Evolutionary conservation across 345 rosid genomes (phyloP), one percentile per base, ranked within the genome.

Genomic region (Linum tenue): DNA sequence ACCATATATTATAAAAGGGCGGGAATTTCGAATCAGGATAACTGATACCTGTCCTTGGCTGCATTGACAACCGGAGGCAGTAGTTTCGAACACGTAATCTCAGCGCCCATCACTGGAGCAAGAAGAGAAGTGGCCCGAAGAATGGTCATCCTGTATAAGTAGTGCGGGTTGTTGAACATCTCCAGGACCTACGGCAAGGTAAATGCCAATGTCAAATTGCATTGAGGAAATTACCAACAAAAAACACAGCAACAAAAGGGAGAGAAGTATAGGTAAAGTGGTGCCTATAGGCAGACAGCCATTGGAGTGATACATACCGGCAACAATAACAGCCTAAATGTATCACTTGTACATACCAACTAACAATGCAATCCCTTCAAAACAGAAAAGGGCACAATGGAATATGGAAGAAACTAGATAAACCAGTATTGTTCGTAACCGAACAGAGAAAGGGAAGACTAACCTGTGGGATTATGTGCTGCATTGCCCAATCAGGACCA

Each of bases 401-500:
- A 22, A 22, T 22, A 22, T 22, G 31, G 31, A 22, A 22, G 31
- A 22, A 22, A 22, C 31, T 22, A 22, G 31, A 22, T 22, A 22
- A 22, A 22, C 14, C 14, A 48, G 14, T 43, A 35, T 22, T 22
- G 31, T 22, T 22, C 31, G 31, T 22, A 57, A 7, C 37, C 16
- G 8, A 17, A 57, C 60, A 17, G 37, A 57, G 8, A n/a, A 5
- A 7, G 22, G 60, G 12, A 66, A 65, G 40, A 73, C 73, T 53
- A 65, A 92, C 98, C 96, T 86, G 96, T 58, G 97, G 94, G 77
- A 92, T 86, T 75, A 90, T 90, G 76, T 92, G 97, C 76, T 85
- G 90, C 98, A 90, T 92, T 72, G 97, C 94, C 97, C 98, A 92
- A 10, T 92, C 94, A 42, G 96, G 90, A 50, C 98, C 98, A 79